phyloP scores from a whole-genome alignment of 2,329 filamentous ascomycete species.

The Aspergillus latus region DNA sequence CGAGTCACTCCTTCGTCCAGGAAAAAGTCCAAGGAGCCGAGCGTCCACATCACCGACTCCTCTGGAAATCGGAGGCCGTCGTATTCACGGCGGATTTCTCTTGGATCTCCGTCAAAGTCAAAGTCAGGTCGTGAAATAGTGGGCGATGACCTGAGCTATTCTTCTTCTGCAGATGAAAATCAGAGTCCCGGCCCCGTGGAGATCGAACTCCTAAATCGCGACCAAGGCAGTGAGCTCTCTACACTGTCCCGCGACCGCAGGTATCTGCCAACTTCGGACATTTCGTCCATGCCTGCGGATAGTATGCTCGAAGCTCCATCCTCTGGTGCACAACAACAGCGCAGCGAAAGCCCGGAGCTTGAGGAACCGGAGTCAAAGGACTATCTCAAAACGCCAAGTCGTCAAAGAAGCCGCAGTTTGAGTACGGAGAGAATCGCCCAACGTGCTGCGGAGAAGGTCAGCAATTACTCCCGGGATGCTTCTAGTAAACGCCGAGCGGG shows the following conservation, averaged over 20 bases:
- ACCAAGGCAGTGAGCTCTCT: constrained; percentile 67
- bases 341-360: constrained; percentile 52
- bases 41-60: constrained; percentile 81
- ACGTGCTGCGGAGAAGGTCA: constrained; percentile 67
- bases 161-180: constrained; percentile 76
- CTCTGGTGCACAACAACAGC: constrained; percentile 46
- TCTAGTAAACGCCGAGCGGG: constrained; percentile 44
- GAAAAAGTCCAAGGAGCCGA: constrained; percentile 54
- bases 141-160: constrained; percentile 64
- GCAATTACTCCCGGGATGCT: constrained; percentile 50
- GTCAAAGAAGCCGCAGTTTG: constrained; percentile 61
- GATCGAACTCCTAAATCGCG: constrained; percentile 74
- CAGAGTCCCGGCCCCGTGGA: constrained; percentile 77
- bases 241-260: constrained; percentile 58
- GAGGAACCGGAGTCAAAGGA: constrained; percentile 35
- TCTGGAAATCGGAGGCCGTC: constrained; percentile 71
- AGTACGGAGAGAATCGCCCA: constrained; percentile 68
- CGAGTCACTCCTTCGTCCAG: constrained; percentile 70
- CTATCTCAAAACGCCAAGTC: constrained; percentile 59
- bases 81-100: constrained; percentile 66
- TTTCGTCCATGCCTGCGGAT: constrained; percentile 78
- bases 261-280: constrained; percentile 75
- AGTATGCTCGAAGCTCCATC: constrained; percentile 63
- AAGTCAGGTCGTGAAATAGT: constrained; percentile 34
- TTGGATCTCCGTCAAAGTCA: constrained; percentile 47